Base-by-base conservation (phyloP, 2,329 filamentous ascomycete genomes). In the Lecanosticta acicola region DNA sequence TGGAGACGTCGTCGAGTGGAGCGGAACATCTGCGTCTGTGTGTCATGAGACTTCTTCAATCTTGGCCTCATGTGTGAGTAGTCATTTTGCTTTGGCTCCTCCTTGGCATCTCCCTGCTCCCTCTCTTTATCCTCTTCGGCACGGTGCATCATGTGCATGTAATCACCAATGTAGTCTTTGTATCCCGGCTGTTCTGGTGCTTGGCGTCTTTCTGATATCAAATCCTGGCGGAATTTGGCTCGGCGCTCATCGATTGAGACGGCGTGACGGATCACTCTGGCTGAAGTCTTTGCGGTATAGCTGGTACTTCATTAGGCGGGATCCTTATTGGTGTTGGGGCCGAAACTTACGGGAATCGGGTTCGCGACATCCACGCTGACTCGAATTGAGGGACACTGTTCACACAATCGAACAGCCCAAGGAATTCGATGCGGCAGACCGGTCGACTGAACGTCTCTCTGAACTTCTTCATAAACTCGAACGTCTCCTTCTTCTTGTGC, bases 401-500 rank as follows among this genome's bases (percentile, higher is more conserved):
- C 33, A 55, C 52, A 35, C 54, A 57, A 38, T 56, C 43, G 36
- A 91, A 93, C 0, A 93, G 73, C 0, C 87, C 87, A 1, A 93
- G 71, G 55, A 91, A 90, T 77, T 76, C 50, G 29, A 91, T 87
- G 0, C 84, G 76, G 9, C 81, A 76, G 1, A 89, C 83, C 0
- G 85, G 85, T 0, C 87, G 73, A 34, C 82, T 85, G 60, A 93
- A 93, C 0, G 86, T 91, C 64, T 90, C 84, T 16, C 85, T 78
- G 60, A 93, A 93, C 0, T 79, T 81, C 55, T 83, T 85, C 80
- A 91, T 85, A 59, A 85, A 90, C 5, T 75, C 67, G 54, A 85
- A 85, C 68, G 87, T 81, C 49, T 80, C 72, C n/a, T 71, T 71
- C 54, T 78, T 76, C 51, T 80, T 67, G 0, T 67, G 67, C 20